Conservation (phyloP, 257 asterid genomes). For the Fraxinus pennsylvanica region DNA sequence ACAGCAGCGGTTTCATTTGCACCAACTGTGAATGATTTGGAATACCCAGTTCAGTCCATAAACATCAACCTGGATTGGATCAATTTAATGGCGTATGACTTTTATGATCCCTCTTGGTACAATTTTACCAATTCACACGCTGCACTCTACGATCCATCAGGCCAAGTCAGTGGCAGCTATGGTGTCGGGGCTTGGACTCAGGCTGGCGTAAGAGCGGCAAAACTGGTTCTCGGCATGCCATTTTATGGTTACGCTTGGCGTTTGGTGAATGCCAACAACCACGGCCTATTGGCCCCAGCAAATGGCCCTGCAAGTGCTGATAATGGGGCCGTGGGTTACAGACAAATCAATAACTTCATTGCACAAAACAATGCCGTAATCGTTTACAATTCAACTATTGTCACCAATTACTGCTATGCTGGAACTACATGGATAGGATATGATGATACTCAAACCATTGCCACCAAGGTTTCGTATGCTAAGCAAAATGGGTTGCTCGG, state of each 20-base stretch:
- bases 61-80: conserved; percentile 41
- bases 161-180: conserved; percentile 27
- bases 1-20: conserved; percentile 28
- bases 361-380: conserved; percentile 21
- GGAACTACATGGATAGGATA: conserved; percentile 54
- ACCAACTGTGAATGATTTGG: conserved; percentile 23
- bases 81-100: conserved; percentile 53
- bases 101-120: conserved; percentile 45
- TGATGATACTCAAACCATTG: conserved; percentile 38
- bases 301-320: conserved; percentile 24
- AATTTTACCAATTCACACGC: conserved; percentile 41
- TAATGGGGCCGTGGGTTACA: conserved; percentile 33
- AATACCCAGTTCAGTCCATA: conserved; percentile 38
- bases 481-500: conserved; percentile 50
- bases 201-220: conserved; percentile 31
- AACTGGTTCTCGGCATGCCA: too few species aligned
- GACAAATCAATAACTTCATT: conserved; percentile 32
- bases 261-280: too few species aligned
- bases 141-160: conserved; percentile 38
- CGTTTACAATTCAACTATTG: conserved; percentile 31
- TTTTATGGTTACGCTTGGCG: too few species aligned
- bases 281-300: conserved; percentile 22
- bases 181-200: conserved; percentile 39
- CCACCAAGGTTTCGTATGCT: conserved; percentile 42
- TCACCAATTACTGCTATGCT: conserved; percentile 43